Evolutionary conservation across 331 rosid species (phyloP).

Genomic region (Rhamnella rubrinervis): DNA sequence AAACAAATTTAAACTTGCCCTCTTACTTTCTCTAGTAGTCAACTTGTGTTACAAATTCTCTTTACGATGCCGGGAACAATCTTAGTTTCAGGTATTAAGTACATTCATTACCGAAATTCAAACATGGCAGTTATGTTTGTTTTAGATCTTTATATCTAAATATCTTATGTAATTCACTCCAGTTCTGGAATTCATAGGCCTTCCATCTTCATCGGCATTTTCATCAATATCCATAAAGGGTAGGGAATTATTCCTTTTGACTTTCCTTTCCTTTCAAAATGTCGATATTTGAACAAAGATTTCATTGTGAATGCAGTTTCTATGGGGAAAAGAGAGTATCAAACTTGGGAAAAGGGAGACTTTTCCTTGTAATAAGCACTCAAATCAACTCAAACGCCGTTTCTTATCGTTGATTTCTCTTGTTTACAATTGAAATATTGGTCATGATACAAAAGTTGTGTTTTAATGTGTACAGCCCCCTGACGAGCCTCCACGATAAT

Average conservation of each 20-base stretch:
- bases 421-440: background rate
- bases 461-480: slow-evolving; percentile 52
- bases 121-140: slow-evolving; percentile 9
- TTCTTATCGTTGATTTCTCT: background rate
- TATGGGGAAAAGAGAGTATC: slow-evolving; percentile 67
- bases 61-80: slow-evolving; percentile 91
- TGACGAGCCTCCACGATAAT: slow-evolving; percentile 69
- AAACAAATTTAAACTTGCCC: background rate
- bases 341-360: slow-evolving; percentile 62
- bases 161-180: slow-evolving; percentile 13
- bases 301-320: slow-evolving; percentile 67
- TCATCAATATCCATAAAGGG: slow-evolving; percentile 66
- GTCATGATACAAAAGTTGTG: slow-evolving; percentile 16
- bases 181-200: slow-evolving; percentile 71
- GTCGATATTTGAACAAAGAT: slow-evolving; percentile 7
- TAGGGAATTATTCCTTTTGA: slow-evolving; percentile 19
- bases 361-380: slow-evolving; percentile 65
- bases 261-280: background rate
- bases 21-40: background rate
- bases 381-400: slow-evolving; percentile 5
- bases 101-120: slow-evolving; percentile 15
- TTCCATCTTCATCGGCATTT: slow-evolving; percentile 47
- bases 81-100: slow-evolving; percentile 70
- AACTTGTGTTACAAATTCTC: slow-evolving; percentile 18
- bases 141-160: slow-evolving; percentile 13